Conservation (phyloP, 257 asterid species). For the Plectranthus barbatus region DNA sequence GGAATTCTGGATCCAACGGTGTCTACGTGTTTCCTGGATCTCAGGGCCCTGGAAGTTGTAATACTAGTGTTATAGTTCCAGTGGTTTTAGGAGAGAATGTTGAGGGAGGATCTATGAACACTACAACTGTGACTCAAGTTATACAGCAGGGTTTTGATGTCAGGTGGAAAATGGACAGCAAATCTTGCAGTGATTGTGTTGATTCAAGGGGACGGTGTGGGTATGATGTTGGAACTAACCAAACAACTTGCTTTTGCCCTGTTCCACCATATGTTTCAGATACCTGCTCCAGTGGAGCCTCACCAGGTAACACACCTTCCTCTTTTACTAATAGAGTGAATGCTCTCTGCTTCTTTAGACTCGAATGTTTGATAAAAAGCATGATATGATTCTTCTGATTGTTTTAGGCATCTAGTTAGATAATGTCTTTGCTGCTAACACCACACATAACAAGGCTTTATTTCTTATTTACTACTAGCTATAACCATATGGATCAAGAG, state of each 20-base stretch:
- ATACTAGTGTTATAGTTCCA: slow-evolving; percentile 41
- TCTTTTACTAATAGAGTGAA: neutral
- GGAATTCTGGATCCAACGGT: neutral
- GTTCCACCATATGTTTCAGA: slow-evolving; percentile 24
- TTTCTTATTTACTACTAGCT: neutral
- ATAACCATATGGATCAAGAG: neutral
- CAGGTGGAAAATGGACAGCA: slow-evolving; percentile 38
- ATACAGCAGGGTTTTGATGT: slow-evolving; percentile 45
- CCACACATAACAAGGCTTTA: no score
- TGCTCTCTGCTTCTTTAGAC: neutral
- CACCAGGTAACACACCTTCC: slow-evolving; percentile 5
- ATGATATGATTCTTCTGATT: neutral
- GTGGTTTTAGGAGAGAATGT: slow-evolving; percentile 18
- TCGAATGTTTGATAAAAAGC: neutral
- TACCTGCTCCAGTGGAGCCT: slow-evolving; percentile 29
- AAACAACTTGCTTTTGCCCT: slow-evolving; percentile 52
- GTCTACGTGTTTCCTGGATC: slow-evolving; percentile 35
- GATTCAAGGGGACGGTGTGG: slow-evolving; percentile 54
- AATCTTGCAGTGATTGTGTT: slow-evolving; percentile 37
- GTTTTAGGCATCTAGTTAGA: neutral
- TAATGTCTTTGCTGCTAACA: no score
- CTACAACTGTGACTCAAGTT: slow-evolving; percentile 20
- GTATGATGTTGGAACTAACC: slow-evolving; percentile 17
- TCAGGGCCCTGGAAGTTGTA: slow-evolving; percentile 37
- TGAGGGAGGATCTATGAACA: slow-evolving; percentile 11